Percentiles rank a stretch among this genome's conserved stretches.
phyloP scores from a whole-genome alignment of 805 yeast genomes.

The Blastobotrys terrestris region DNA sequence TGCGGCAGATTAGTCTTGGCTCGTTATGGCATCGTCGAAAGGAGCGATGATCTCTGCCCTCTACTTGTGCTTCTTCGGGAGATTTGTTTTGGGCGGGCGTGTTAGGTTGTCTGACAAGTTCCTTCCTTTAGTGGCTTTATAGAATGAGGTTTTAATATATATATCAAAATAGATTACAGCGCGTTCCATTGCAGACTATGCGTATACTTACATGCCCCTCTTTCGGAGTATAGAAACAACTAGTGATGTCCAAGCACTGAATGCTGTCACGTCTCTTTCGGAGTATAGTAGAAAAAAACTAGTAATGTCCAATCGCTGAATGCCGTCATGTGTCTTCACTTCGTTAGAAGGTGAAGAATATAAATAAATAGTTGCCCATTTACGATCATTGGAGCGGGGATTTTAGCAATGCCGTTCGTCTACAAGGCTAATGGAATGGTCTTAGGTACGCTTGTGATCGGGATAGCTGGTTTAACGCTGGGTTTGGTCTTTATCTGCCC shows the following conservation, averaged over 20 bases:
- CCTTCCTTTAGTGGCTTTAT: background rate
- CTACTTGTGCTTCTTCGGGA: conserved; percentile 78
- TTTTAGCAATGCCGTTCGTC: conserved; percentile 70
- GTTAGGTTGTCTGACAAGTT: conserved; percentile 99
- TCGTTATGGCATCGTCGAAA: conserved; percentile 27
- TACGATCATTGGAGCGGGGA: conserved; percentile 84
- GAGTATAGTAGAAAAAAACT: no score
- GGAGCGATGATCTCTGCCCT: conserved; percentile 99
- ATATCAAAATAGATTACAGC: no score
- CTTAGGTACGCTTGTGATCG: conserved; percentile 48
- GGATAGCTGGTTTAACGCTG: conserved; percentile 63
- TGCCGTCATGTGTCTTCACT: no score
- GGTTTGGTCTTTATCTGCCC: conserved; percentile 58
- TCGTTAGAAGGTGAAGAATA: no score
- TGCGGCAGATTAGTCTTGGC: background rate
- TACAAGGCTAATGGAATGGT: conserved; percentile 56
- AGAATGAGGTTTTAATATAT: no score
- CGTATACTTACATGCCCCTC: no score
- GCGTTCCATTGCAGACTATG: no score
- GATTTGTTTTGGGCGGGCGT: conserved; percentile 90
- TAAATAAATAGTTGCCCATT: no score
- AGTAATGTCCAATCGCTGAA: no score
- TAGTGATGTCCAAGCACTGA: no score
- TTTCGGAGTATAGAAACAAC: no score
- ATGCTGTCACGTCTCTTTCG: no score